Conservation (phyloP, 2,329 filamentous ascomycete genomes). For the Venturia oleaginea region DNA sequence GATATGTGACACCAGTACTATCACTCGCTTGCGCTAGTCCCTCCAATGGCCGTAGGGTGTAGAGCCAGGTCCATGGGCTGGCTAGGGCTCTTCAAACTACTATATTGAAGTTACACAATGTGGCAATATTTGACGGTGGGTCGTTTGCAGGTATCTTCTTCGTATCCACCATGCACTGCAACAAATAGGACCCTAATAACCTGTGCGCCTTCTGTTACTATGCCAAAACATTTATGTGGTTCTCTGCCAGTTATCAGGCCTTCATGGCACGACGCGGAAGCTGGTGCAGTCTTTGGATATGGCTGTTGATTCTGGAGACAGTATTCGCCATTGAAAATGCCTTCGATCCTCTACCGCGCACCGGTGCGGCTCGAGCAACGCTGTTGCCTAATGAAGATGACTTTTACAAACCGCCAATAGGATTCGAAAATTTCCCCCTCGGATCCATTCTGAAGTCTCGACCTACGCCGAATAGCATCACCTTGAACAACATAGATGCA, state of each 20-base stretch:
- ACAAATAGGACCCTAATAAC: neutral
- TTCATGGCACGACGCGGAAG: neutral
- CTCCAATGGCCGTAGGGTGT: neutral
- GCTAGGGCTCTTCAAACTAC: neutral
- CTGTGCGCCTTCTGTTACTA: neutral
- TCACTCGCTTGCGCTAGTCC: neutral
- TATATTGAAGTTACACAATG: neutral
- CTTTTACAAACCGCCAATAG: conserved; percentile 6
- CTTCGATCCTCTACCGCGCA: neutral
- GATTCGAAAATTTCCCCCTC: neutral
- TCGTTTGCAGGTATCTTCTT: neutral
- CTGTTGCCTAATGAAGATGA: conserved; percentile 1
- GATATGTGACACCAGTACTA: neutral
- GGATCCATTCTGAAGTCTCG: conserved; percentile 10
- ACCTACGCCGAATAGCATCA: conserved; percentile 3
- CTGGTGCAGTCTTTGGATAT: neutral
- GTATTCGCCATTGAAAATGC: neutral
- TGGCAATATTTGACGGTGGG: neutral
- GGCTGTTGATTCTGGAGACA: neutral
- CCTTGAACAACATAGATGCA: conserved; percentile 10
- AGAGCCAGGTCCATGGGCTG: neutral
- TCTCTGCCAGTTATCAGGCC: neutral
- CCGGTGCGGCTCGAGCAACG: neutral
- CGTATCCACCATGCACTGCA: neutral
- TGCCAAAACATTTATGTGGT: neutral